Percentiles rank a stretch among this genome's conserved stretches.
phyloP scores from a whole-genome alignment of 352 stramenopile genomes.

The Phytophthora kernoviae region DNA sequence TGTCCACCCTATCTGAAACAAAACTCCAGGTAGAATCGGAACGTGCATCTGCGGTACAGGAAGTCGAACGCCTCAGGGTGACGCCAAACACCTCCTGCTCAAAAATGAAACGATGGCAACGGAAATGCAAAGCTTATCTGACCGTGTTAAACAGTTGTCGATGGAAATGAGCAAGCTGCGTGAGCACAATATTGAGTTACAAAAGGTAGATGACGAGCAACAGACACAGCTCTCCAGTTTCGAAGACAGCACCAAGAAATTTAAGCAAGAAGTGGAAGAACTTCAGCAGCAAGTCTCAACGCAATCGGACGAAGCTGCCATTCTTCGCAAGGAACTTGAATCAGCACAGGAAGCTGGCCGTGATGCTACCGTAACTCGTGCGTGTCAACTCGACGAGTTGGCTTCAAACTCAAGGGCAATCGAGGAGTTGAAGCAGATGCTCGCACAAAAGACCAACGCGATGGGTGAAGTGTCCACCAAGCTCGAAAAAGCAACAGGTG shows the following conservation, averaged over 20 bases:
- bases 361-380: slow-evolving; percentile 12
- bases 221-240: slow-evolving; percentile 19
- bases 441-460: slow-evolving; percentile 12
- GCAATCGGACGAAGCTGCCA: slow-evolving; percentile 13
- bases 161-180: slow-evolving; percentile 14
- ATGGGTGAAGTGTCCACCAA: slow-evolving; percentile 18
- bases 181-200: slow-evolving; percentile 19
- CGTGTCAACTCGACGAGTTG: slow-evolving; percentile 20
- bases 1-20: slow-evolving; percentile 22
- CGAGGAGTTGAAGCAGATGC: slow-evolving; percentile 25
- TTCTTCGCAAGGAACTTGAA: slow-evolving; percentile 26
- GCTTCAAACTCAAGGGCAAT: slow-evolving; percentile 18
- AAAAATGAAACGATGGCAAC: slow-evolving; percentile 25
- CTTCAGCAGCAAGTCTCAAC: slow-evolving; percentile 25
- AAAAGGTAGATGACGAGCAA: slow-evolving; percentile 24
- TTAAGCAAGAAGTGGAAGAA: slow-evolving; percentile 15
- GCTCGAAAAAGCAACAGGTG: slow-evolving; percentile 19
- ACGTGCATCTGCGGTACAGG: slow-evolving; percentile 9
- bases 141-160: slow-evolving; percentile 15
- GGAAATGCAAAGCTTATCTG: slow-evolving; percentile 24
- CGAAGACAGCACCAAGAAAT: slow-evolving; percentile 25
- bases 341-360: slow-evolving; percentile 23
- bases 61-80: slow-evolving; percentile 20
- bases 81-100: slow-evolving; percentile 16
- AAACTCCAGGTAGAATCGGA: slow-evolving; percentile 25